phyloP scores from a whole-genome alignment of 2,329 filamentous ascomycete genomes.

The Ophiostoma pallidulum region DNA sequence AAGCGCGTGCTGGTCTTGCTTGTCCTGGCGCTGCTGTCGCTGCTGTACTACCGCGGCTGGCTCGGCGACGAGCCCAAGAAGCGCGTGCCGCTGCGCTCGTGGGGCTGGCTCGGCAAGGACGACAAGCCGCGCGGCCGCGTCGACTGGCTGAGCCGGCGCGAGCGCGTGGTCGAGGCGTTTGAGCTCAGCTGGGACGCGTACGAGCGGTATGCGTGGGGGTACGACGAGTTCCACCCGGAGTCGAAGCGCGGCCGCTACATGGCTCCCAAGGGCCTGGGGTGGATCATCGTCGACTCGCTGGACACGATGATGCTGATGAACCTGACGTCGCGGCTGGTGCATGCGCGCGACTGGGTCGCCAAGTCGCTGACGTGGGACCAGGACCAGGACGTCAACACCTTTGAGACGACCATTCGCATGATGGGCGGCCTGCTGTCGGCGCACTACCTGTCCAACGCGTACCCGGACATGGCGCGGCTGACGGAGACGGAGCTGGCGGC shows the following conservation, averaged over 20 bases:
- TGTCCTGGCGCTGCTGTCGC: slow-evolving; percentile 42
- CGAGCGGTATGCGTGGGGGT: slow-evolving; percentile 85
- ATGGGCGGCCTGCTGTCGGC: slow-evolving; percentile 85
- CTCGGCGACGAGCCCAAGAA: slow-evolving; percentile 37
- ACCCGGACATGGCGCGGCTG: slow-evolving; percentile 69
- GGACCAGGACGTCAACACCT: slow-evolving; percentile 92
- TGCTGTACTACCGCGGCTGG: slow-evolving; percentile 63
- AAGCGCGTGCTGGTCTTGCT: slow-evolving; percentile 50
- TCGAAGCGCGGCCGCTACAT: slow-evolving; percentile 74
- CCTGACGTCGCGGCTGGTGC: slow-evolving; percentile 70
- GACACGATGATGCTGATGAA: slow-evolving; percentile 99
- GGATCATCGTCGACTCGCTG: slow-evolving; percentile 94
- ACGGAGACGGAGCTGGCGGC: slow-evolving; percentile 58
- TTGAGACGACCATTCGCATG: slow-evolving; percentile 98
- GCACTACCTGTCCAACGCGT: slow-evolving; percentile 83
- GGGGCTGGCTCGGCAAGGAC: slow-evolving; percentile 46
- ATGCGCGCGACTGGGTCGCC: slow-evolving; percentile 83
- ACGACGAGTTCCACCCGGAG: slow-evolving; percentile 79
- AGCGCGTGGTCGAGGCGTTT: slow-evolving; percentile 82
- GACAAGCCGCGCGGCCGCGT: slow-evolving; percentile 35
- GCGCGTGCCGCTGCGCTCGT: slow-evolving; percentile 29
- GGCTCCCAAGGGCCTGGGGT: slow-evolving; percentile 81
- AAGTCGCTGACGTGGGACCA: slow-evolving; percentile 77
- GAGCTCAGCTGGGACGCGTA: slow-evolving; percentile 88
- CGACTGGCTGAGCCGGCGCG: slow-evolving; percentile 69